Base-by-base conservation (phyloP, 2,329 filamentous ascomycete genomes). In the Aspergillus vadensis region DNA sequence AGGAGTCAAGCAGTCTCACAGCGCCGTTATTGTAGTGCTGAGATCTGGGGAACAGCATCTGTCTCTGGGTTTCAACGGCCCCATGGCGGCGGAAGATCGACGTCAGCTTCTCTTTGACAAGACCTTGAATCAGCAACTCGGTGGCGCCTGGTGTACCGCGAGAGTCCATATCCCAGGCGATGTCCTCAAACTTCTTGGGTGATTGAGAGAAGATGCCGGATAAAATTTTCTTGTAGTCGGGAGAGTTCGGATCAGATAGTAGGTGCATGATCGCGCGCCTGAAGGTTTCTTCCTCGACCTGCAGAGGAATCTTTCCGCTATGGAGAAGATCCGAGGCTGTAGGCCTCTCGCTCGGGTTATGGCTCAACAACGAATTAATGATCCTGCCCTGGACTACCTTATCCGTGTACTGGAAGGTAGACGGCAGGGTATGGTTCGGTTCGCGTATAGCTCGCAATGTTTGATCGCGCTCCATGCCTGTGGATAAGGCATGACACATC, bases 241-340 rank as follows among this genome's bases (percentile, higher is more conserved):
- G 91, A 4, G 93, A 97, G 63, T 85, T 88, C 0, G 91, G 88
- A 71, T 97, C 91, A 0, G 90, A 89, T 23, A 79, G 69, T 8
- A 98, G 77, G 23, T 91, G 90, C 59, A 90, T 89, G 52, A 98
- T 84, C 3, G 91, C 91, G 64, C 92, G 87, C 62, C 91, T 86
- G 62, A 97, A 92, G 1, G 91, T 92, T 74, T 97, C 94, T 70
- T 94, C 93, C 75, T 97, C 93, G 77, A 97, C 91, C 71, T 95
- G 91, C 7, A 97, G 85, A 0, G 95, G 95, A 5, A 99, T 83
- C 70, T 92, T 92, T 19, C 91, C 91, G 69, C 91, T 93, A 64
- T 91, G 88, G 2, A 98, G 81, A 10, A 99, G 85, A 62, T 97
- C 92, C 1, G 85, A 81, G 61, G 91, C 93, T 19, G 89, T 91